phyloP scores from a whole-genome alignment of 2,329 filamentous ascomycete genomes.

The Ophiostoma montium region DNA sequence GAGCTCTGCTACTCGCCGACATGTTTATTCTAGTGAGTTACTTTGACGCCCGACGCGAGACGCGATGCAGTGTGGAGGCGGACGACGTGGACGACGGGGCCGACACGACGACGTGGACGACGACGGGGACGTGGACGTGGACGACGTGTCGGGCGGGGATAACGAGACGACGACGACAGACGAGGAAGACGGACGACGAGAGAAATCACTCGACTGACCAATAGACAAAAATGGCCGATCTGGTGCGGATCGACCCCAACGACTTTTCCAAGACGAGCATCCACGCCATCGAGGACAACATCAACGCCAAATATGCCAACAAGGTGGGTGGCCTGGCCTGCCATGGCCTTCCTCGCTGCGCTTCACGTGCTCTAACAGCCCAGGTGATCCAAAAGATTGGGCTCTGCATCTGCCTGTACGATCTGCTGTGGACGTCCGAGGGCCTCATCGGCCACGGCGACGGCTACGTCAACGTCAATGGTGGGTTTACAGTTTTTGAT shows the following conservation, averaged over 20 bases:
- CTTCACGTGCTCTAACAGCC: background rate
- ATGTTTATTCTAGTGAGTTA: constrained; percentile 40
- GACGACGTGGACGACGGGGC: background rate
- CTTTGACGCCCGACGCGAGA: too few relatives aligned
- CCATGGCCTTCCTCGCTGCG: too few relatives aligned
- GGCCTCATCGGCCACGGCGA: constrained; percentile 87
- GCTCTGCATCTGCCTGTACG: constrained; percentile 85
- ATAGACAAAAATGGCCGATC: constrained; percentile 83
- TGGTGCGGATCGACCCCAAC: constrained; percentile 81
- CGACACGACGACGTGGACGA: background rate
- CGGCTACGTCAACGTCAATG: constrained; percentile 87
- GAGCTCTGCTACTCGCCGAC: background rate
- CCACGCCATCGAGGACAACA: constrained; percentile 85
- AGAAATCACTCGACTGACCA: background rate
- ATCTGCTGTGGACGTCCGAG: constrained; percentile 78
- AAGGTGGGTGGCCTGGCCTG: constrained; percentile 33
- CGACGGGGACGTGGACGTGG: background rate
- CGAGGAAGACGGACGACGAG: too few relatives aligned
- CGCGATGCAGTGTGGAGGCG: too few relatives aligned
- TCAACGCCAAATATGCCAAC: constrained; percentile 94
- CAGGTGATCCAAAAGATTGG: constrained; percentile 74
- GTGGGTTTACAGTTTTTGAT: too few relatives aligned
- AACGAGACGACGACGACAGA: too few relatives aligned
- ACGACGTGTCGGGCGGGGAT: too few relatives aligned
- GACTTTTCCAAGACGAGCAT: constrained; percentile 75